These are phyloP conservation scores for Phalaenopsis hybrid DNA, from an alignment of 116 monocot genomes.

Conservation along the genomic window DNA sequence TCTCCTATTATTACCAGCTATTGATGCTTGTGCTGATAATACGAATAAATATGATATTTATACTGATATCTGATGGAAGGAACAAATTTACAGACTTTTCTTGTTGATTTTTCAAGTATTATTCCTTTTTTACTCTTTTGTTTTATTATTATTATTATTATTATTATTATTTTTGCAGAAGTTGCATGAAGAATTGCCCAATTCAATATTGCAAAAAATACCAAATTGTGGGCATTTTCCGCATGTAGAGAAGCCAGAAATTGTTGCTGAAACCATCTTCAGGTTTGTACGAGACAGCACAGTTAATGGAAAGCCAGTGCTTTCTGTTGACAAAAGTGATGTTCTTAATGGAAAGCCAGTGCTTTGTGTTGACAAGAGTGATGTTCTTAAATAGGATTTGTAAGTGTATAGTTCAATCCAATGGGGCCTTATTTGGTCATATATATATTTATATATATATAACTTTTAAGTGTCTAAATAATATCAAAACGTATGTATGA, in stretches of 20 bases:
- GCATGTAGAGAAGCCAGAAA: conserved; percentile 74
- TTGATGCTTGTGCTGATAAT: too few relatives aligned
- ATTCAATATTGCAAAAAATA: conserved; percentile 46
- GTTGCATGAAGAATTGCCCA: conserved; percentile 52
- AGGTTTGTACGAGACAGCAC: conserved; percentile 30
- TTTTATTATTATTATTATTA: too few relatives aligned
- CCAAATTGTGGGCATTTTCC: conserved; percentile 84
- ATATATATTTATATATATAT: background rate
- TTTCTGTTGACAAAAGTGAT: background rate
- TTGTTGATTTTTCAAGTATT: too few relatives aligned
- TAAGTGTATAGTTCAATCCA: background rate
- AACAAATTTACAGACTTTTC: too few relatives aligned
- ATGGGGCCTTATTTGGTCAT: background rate
- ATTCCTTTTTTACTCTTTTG: too few relatives aligned
- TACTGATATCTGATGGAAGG: too few relatives aligned
- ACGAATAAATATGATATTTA: too few relatives aligned
- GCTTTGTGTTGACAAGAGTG: background rate
- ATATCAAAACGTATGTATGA: too few relatives aligned
- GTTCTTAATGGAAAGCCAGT: background rate
- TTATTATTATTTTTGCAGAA: conserved; percentile 29
- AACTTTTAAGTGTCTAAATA: background rate
- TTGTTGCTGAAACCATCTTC: conserved; percentile 36
- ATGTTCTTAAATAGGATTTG: background rate
- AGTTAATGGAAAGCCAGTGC: background rate
- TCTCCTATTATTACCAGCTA: too few relatives aligned